Conservation (phyloP, 352 stramenopile species). For the Phytophthora pisi region DNA sequence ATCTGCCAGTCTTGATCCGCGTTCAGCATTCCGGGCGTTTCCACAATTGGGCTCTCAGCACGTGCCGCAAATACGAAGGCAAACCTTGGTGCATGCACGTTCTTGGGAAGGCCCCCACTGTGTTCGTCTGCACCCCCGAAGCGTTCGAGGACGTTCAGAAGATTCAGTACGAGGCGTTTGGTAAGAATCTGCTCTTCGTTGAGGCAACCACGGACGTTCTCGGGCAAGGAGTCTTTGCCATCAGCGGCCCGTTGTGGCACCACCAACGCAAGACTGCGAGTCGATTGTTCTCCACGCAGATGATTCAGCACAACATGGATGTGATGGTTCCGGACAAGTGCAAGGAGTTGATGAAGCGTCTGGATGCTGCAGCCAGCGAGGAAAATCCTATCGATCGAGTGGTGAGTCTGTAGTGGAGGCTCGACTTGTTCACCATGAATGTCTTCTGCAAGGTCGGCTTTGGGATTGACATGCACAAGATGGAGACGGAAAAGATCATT, state of each 20-base stretch:
- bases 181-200: constrained; percentile 39
- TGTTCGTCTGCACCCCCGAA: constrained; percentile 2
- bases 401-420: constrained; percentile 37
- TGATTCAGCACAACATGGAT: constrained; percentile 36
- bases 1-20: constrained; percentile 44
- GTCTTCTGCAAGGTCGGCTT: constrained; percentile 61
- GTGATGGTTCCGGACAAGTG: constrained; percentile 22
- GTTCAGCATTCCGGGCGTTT: constrained; percentile 45
- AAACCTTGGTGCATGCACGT: constrained; percentile 57
- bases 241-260: constrained; percentile 40
- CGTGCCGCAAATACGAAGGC: not conserved
- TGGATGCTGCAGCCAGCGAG: constrained; percentile 7
- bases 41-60: constrained; percentile 59
- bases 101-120: constrained; percentile 41
- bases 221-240: constrained; percentile 42
- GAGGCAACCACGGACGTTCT: constrained; percentile 38
- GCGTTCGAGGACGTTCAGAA: constrained; percentile 50
- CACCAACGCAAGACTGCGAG: constrained; percentile 44
- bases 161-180: constrained; percentile 46
- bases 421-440: constrained; percentile 55
- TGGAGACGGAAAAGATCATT: constrained; percentile 27
- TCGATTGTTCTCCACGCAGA: constrained; percentile 34
- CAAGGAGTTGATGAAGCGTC: constrained; percentile 21
- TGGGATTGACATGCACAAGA: constrained; percentile 39
- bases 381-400: constrained; percentile 13